Evolutionary conservation across 257 asterid genomes (phyloP).

Genomic region (Vinca minor): DNA sequence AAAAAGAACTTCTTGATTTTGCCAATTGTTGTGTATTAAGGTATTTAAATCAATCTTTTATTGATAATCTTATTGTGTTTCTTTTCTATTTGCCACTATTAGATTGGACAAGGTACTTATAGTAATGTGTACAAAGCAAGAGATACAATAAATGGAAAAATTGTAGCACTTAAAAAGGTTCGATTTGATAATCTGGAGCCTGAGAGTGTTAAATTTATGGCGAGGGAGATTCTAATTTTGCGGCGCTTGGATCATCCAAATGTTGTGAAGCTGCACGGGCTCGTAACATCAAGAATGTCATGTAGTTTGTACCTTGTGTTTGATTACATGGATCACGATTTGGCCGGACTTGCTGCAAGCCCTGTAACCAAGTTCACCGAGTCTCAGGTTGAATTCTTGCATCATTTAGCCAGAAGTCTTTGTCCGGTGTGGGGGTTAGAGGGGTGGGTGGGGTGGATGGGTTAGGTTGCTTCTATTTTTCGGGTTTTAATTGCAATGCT

Average conservation of each 20-base stretch:
- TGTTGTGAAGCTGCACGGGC: slow-evolving; percentile 67
- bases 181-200: slow-evolving; percentile 88
- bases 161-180: slow-evolving; percentile 80
- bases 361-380: slow-evolving; percentile 72
- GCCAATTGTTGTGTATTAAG: neutral
- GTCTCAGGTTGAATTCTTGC: slow-evolving; percentile 46
- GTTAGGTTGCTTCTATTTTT: slow-evolving; percentile 15
- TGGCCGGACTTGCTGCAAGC: slow-evolving; percentile 78
- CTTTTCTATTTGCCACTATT: slow-evolving; percentile 17
- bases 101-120: slow-evolving; percentile 93
- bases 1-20: slow-evolving; percentile 17
- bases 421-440: no score
- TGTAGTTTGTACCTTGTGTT: slow-evolving; percentile 80
- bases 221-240: slow-evolving; percentile 78
- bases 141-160: slow-evolving; percentile 50
- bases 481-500: slow-evolving; percentile 9
- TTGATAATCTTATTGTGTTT: slow-evolving; percentile 10
- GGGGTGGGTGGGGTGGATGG: slow-evolving; percentile 2
- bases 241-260: slow-evolving; percentile 91
- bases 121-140: slow-evolving; percentile 85
- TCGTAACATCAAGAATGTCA: slow-evolving; percentile 81
- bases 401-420: slow-evolving; percentile 10
- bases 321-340: slow-evolving; percentile 80
- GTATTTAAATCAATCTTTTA: slow-evolving; percentile 8
- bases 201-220: slow-evolving; percentile 85